Conservation (phyloP, 2,329 filamentous ascomycete species). For the Cordyceps cicadae region DNA sequence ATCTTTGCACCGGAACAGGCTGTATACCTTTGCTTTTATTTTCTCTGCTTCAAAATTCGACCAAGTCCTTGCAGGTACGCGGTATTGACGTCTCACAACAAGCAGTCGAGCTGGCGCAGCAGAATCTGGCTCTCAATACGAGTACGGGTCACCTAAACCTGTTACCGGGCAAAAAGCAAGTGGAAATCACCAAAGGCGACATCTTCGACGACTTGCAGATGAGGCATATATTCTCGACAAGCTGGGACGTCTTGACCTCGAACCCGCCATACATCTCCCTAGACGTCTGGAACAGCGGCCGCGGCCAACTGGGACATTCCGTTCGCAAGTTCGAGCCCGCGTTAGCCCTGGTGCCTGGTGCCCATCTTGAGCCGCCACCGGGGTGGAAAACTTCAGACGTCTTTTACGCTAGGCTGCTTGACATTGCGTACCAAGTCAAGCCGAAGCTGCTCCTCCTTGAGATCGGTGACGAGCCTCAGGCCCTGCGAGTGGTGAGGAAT, state of each 20-base stretch:
- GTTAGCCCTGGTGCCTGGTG: conserved; percentile 60
- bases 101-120: conserved; percentile 56
- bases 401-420: conserved; percentile 61
- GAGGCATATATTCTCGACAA: conserved; percentile 15
- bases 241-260: conserved; percentile 63
- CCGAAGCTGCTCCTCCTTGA: conserved; percentile 59
- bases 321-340: conserved; percentile 77
- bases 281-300: conserved; percentile 29
- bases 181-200: conserved; percentile 41
- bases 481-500: conserved; percentile 49
- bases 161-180: conserved; percentile 14
- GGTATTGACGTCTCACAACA: conserved; percentile 65
- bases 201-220: conserved; percentile 39
- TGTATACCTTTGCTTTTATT: conserved; percentile 78
- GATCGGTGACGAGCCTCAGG: conserved; percentile 62
- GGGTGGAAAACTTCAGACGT: conserved; percentile 36
- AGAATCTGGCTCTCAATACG: conserved; percentile 52
- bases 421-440: conserved; percentile 39
- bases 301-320: conserved; percentile 51
- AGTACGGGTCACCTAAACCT: conserved; percentile 18
- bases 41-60: conserved; percentile 42
- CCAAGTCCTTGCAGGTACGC: conserved; percentile 39
- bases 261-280: conserved; percentile 89
- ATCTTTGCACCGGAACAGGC: conserved; percentile 85
- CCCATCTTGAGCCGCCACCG: conserved; percentile 21